These are phyloP conservation scores for Vitis hybrid DNA, from an alignment of 177 flowering plant genomes.

Conservation along the genomic window DNA sequence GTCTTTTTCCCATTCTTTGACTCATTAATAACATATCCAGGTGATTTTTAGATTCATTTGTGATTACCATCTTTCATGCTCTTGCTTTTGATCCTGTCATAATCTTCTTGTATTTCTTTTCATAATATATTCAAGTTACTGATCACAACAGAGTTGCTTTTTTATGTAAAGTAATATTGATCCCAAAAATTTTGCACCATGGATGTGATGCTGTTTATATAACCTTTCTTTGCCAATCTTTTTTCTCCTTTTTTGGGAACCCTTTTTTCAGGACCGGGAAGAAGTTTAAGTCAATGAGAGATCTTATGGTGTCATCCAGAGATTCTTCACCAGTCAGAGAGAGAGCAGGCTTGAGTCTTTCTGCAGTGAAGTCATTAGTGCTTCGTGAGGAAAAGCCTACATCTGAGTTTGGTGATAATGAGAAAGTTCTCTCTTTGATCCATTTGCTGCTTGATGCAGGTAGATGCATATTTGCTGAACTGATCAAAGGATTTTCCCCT, in stretches of 20 bases:
- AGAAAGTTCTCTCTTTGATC: conserved; percentile 51
- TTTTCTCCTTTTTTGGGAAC: background rate
- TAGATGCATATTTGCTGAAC: conserved; percentile 32
- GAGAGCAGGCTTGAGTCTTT: conserved; percentile 70
- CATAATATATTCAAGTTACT: background rate
- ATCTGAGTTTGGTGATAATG: conserved; percentile 51
- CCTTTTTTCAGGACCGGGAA: conserved; percentile 53
- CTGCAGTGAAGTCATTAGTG: conserved; percentile 81
- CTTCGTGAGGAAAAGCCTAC: conserved; percentile 68
- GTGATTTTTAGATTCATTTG: background rate
- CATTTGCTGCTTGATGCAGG: conserved; percentile 64
- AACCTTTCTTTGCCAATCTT: background rate
- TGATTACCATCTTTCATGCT: too few species aligned
- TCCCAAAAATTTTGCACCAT: background rate
- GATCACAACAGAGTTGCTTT: background rate
- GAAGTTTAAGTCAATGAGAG: conserved; percentile 66
- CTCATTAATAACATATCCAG: too few species aligned
- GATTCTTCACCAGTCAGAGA: conserved; percentile 80
- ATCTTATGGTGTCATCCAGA: conserved; percentile 58
- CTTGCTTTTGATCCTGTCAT: too few species aligned
- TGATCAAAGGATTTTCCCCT: conserved; percentile 3
- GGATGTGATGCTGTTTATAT: background rate
- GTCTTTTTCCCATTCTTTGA: too few species aligned
- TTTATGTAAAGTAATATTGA: background rate
- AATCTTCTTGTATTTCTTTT: too few species aligned